Base-by-base conservation (phyloP, 2,329 filamentous ascomycete species). In the Aspergillus quadrilineatus region DNA sequence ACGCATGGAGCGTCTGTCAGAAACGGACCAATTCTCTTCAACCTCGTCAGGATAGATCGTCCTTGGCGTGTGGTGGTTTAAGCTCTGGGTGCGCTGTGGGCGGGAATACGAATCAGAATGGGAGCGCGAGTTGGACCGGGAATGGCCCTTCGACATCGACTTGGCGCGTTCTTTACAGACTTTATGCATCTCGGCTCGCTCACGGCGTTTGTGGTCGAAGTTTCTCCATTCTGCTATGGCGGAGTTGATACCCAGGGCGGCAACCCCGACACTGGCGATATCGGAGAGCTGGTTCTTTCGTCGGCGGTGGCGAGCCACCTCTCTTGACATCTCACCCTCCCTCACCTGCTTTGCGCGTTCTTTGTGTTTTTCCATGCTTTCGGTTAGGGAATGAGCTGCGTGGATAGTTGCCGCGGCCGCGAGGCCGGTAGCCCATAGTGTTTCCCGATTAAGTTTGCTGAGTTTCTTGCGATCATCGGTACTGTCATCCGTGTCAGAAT, bases 341-440 rank as follows among this genome's bases (percentile, higher is more conserved):
- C 78, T 75, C n/a, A 89, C 79, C 52, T 83, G 75, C 64, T 82
- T 79, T 67, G 80, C 79, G 48, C 85, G 79, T 63, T 84, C 80
- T 60, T 88, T 81, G 55, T 85, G 82, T 58, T 85, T 85, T 63
- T 86, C 83, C 75, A 87, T 81, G 65, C 81, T 83, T 60, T 81
- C 78, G 72, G 87, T 85, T 53, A 89, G 78, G 59, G 80, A 82
- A 69, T 89, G 85, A 12, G 84, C 86, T 26, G 86, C 86, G 73
- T 89, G 85, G 60, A 89, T 87, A 29, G 86, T 88, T 37, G 86
- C 86, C 57, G 89, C 81, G 56, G 84, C 85, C 53, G 86, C 86
- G 57, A 89, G 75, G 60, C 86, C 85, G 53, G 85, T 82, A 62
- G 85, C 87, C 61, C 88, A 69, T 66, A 87, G 72, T 77, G 87